phyloP scores from a whole-genome alignment of 371 early-diverging fungal genomes.

The Parasitella parasitica region DNA sequence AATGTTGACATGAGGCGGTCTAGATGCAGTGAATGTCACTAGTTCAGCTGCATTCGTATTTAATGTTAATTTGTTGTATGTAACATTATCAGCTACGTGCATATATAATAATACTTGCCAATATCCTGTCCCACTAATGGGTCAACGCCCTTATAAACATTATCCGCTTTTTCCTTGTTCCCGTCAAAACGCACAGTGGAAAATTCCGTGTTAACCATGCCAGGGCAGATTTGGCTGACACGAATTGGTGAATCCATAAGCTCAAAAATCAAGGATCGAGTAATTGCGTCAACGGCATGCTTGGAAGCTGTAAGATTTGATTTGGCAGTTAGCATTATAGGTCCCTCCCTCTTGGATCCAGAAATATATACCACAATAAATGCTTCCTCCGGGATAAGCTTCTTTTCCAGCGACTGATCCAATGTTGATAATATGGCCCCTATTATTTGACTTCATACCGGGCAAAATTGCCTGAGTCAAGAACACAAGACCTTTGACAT shows the following conservation, averaged over 20 bases:
- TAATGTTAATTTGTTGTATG: not conserved
- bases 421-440: conserved; percentile 89
- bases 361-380: conserved; percentile 71
- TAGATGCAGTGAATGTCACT: conserved; percentile 80
- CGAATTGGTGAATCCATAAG: conserved; percentile 74
- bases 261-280: conserved; percentile 75
- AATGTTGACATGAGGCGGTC: conserved; percentile 83
- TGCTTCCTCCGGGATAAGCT: conserved; percentile 72
- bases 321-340: too few relatives aligned
- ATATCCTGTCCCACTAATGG: conserved; percentile 74
- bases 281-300: conserved; percentile 85
- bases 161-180: conserved; percentile 76
- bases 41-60: conserved; percentile 59
- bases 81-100: not conserved
- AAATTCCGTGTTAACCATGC: conserved; percentile 93
- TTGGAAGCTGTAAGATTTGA: conserved; percentile 64
- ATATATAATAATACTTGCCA: conserved; percentile 23
- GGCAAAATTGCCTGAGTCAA: conserved; percentile 82
- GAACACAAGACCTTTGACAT: conserved; percentile 82
- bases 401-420: conserved; percentile 76
- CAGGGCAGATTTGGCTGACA: conserved; percentile 76
- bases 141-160: conserved; percentile 76
- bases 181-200: conserved; percentile 83
- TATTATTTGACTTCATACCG: conserved; percentile 68
- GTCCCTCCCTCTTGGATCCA: too few relatives aligned